Percentiles rank a stretch among this genome's conserved stretches.
Evolutionary conservation across 2,329 filamentous ascomycete genomes (phyloP).

Genomic region (Chaetomiaceae sp.): DNA sequence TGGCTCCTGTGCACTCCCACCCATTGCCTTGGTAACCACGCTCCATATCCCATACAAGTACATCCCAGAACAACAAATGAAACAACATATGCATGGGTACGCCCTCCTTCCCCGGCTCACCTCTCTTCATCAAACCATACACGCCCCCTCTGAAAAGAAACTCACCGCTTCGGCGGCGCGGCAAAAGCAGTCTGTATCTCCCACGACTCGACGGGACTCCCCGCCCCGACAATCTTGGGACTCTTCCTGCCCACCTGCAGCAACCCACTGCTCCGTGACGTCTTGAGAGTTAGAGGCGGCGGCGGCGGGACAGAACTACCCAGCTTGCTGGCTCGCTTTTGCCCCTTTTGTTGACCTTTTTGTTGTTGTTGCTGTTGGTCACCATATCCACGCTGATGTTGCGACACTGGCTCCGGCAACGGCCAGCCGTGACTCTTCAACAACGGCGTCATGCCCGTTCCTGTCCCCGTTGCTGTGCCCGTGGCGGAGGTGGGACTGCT

Average conservation of each 20-base stretch:
- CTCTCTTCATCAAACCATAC: not conserved
- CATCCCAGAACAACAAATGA: no score
- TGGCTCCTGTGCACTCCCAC: no score
- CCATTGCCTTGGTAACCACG: no score
- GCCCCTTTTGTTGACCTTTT: not conserved
- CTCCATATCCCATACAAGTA: no score
- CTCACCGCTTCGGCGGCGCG: constrained; percentile 29
- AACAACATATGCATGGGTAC: no score
- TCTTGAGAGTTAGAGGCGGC: constrained; percentile 18
- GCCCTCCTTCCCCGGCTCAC: no score
- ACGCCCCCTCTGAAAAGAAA: not conserved
- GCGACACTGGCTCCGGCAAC: not conserved
- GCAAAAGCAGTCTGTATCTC: constrained; percentile 39
- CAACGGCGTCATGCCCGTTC: constrained; percentile 19
- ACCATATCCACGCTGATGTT: not conserved
- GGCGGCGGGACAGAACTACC: constrained; percentile 8
- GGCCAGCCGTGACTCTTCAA: constrained; percentile 18
- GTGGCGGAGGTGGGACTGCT: constrained; percentile 14
- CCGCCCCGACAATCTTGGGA: constrained; percentile 20
- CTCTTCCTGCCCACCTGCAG: constrained; percentile 9
- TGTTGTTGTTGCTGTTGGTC: constrained; percentile 1
- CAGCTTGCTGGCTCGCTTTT: not conserved
- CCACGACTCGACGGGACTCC: constrained; percentile 35
- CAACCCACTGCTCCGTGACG: constrained; percentile 6
- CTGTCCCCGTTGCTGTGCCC: not conserved